Conservation (phyloP, 225 moss, liverwort and hornwort genomes). For the Asterella californica region DNA sequence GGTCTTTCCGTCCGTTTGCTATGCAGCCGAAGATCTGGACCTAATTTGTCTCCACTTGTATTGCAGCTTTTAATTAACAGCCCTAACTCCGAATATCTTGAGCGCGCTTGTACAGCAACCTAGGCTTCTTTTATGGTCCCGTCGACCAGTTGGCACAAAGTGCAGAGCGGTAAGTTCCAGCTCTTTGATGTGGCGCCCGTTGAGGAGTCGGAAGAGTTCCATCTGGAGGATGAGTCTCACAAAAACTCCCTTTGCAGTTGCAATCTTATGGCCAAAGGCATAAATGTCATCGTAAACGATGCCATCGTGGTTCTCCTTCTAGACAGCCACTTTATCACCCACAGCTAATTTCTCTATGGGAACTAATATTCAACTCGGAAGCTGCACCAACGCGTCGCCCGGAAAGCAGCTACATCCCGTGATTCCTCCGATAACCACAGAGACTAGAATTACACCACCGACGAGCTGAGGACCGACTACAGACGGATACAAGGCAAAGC, state of each 20-base stretch:
- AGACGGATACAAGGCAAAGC: neutral
- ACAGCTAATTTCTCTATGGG: neutral
- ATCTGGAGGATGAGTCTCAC: slow-evolving; percentile 23
- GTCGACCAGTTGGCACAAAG: neutral
- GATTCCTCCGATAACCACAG: neutral
- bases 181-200: neutral
- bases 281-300: slow-evolving; percentile 39
- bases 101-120: slow-evolving; percentile 25
- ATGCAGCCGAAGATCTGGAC: too few relatives aligned
- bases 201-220: neutral
- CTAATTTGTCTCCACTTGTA: neutral
- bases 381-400: slow-evolving; percentile 2
- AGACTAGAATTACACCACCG: neutral
- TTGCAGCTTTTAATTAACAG: neutral
- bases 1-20: too few relatives aligned
- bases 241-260: slow-evolving; percentile 1
- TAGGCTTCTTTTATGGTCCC: neutral
- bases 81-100: slow-evolving; percentile 29
- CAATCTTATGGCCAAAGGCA: slow-evolving; percentile 43
- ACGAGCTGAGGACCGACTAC: too few relatives aligned
- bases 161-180: neutral
- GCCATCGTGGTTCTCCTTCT: slow-evolving; percentile 10
- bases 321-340: slow-evolving; percentile 31
- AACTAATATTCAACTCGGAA: neutral
- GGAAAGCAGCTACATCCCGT: slow-evolving; percentile 2